These are phyloP conservation scores for Pleurostoma richardsiae DNA, from an alignment of 2,329 filamentous ascomycete genomes.

Conservation along the genomic window DNA sequence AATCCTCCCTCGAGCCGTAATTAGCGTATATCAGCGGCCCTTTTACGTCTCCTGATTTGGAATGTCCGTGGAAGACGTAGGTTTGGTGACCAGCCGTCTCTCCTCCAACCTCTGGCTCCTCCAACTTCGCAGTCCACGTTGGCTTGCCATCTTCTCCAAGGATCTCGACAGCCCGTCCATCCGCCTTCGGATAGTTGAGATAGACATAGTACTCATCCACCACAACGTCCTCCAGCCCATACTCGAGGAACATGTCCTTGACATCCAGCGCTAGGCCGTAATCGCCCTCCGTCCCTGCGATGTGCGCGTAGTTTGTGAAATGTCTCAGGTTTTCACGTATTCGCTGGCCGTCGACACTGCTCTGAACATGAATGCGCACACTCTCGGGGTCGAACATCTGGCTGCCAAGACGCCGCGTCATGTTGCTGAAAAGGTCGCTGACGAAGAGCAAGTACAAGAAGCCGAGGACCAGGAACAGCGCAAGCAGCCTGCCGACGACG, in stretches of 20 bases:
- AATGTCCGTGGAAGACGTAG: slow-evolving; percentile 81
- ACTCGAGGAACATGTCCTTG: slow-evolving; percentile 67
- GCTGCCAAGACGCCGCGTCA: slow-evolving; percentile 56
- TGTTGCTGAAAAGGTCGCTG: slow-evolving; percentile 72
- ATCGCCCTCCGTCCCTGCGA: slow-evolving; percentile 93
- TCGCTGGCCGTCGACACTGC: slow-evolving; percentile 62
- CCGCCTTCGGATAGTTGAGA: slow-evolving; percentile 79
- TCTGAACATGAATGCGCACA: slow-evolving; percentile 70
- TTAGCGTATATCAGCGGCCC: slow-evolving; percentile 90
- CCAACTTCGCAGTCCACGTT: slow-evolving; percentile 74
- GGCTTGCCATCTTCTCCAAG: slow-evolving; percentile 60
- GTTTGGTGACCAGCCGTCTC: slow-evolving; percentile 63
- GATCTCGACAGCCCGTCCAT: slow-evolving; percentile 77
- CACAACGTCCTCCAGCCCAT: slow-evolving; percentile 68
- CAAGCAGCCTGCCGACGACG: slow-evolving; percentile 68
- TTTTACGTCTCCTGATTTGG: slow-evolving; percentile 77
- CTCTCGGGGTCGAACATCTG: slow-evolving; percentile 80
- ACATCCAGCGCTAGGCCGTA: slow-evolving; percentile 82
- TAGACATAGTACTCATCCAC: slow-evolving; percentile 84
- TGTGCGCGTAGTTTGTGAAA: slow-evolving; percentile 79
- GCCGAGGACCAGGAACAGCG: slow-evolving; percentile 67
- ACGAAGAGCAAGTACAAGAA: slow-evolving; percentile 83
- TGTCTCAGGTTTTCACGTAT: slow-evolving; percentile 72
- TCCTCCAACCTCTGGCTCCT: slow-evolving; percentile 71
- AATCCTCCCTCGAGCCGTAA: slow-evolving; percentile 83